These are phyloP conservation scores for Pelargonium nanum DNA, from an alignment of 345 rosid species.

Conservation along the genomic window DNA sequence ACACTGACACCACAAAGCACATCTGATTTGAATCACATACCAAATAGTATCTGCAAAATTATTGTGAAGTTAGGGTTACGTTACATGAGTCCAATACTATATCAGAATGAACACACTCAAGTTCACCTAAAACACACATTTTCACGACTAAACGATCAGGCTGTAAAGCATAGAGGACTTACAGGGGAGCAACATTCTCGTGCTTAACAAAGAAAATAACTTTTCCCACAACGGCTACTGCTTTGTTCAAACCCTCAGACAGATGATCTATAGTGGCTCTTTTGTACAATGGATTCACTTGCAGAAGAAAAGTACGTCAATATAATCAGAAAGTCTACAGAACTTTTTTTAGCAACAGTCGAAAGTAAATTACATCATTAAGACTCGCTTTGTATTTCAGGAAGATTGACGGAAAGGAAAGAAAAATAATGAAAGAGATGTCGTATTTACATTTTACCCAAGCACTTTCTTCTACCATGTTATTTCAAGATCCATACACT, in stretches of 20 bases:
- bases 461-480: neutral
- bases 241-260: slow-evolving; percentile 51
- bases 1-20: slow-evolving; percentile 53
- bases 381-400: neutral
- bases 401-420: neutral
- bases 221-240: slow-evolving; percentile 45
- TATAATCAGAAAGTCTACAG: slow-evolving; percentile 6
- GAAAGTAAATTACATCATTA: neutral
- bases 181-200: slow-evolving; percentile 53
- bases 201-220: slow-evolving; percentile 53
- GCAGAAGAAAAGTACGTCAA: slow-evolving; percentile 4
- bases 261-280: slow-evolving; percentile 37
- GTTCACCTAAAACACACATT: neutral
- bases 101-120: neutral
- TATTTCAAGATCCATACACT: neutral
- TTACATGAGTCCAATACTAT: neutral
- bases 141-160: neutral
- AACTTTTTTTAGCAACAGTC: neutral
- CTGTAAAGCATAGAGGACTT: slow-evolving; percentile 19
- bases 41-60: slow-evolving; percentile 45
- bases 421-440: neutral
- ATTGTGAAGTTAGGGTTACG: slow-evolving; percentile 4
- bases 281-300: slow-evolving; percentile 38
- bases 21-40: slow-evolving; percentile 52
- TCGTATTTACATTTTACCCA: neutral